Base-by-base conservation (phyloP, 768 basidiomycete species). In the Boletus tomentosulus region DNA sequence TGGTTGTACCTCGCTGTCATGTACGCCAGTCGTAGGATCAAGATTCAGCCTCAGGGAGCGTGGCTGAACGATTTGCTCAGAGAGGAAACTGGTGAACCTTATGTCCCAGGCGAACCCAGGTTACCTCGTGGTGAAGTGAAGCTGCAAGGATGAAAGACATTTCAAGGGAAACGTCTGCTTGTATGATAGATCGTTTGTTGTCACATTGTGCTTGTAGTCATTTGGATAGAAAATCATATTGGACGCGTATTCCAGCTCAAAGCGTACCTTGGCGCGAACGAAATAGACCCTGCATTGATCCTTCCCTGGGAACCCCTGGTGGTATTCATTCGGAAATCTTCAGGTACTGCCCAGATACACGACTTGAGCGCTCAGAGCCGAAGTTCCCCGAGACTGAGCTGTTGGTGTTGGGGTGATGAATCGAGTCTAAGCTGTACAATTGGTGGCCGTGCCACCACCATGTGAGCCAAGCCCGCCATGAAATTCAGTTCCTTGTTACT, bases 31-130 rank as follows among this genome's bases (percentile, higher is more conserved):
- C 85, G 87, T 56, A 87, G 88, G 10, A 76, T 82, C 69, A 89
- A 87, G 76, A 75, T 92, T 60, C 76, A 84, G 74, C 89, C 90
- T 24, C 81, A 86, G 12, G 90, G 90, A 37, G 85, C 85, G 46
- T 92, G 90, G 90, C 69, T 92, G 71, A 92, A 92, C 61, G 90
- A 92, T 66, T 67, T 92, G 71, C 69, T 89, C 59, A 79, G 90
- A 30, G 77, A 81, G 62, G 89, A 91, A 71, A 89, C 85, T 31
- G 82, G 83, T 28, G 86, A 91, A 67, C 76, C 73, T 12, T 92
- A 92, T 68, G 68, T 70, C 46, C 71, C 74, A 22, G 84, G 76
- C 12, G 90, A 92, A 68, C 86, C 90, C 22, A 81, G 76, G 66
- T 71, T 92, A 55, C 90, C 90, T 41, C 81, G 90, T 60, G 73